Evolutionary conservation across 1,284 basidiomycete genomes (phyloP).

Genomic region (Trametes polyzona): DNA sequence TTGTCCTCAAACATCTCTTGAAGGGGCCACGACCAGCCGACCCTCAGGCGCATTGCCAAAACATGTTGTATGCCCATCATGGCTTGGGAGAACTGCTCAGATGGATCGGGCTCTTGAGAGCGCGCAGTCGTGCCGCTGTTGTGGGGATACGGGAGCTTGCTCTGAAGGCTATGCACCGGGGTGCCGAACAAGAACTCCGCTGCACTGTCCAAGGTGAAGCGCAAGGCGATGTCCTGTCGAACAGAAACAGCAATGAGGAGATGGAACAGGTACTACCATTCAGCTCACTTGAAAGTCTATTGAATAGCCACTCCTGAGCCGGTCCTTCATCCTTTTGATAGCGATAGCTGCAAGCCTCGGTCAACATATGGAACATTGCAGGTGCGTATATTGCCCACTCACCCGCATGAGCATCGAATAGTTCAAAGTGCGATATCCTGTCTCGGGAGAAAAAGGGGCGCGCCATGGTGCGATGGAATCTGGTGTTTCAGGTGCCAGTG

Average conservation of each 20-base stretch:
- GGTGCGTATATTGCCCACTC: conserved; percentile 12
- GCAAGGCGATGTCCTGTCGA: conserved; percentile 32
- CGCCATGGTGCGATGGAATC: too few species aligned
- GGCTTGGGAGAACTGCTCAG: conserved; percentile 42
- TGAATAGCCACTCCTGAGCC: background rate
- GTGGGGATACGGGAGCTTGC: conserved; percentile 34
- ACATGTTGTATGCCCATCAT: conserved; percentile 42
- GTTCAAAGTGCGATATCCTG: conserved; percentile 6
- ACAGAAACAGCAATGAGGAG: background rate
- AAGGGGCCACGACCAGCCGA: conserved; percentile 34
- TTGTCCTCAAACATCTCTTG: conserved; percentile 16
- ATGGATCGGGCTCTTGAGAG: conserved; percentile 1
- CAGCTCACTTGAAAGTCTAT: conserved; percentile 7
- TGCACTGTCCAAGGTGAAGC: conserved; percentile 42
- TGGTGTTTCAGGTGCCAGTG: too few species aligned
- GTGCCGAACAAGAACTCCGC: conserved; percentile 43
- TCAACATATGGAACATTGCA: background rate
- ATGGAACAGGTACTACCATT: background rate
- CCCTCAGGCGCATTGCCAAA: conserved; percentile 35
- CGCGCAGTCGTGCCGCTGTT: background rate
- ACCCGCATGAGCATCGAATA: conserved; percentile 8
- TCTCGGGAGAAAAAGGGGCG: conserved; percentile 5
- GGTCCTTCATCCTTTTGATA: conserved; percentile 5
- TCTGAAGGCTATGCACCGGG: conserved; percentile 35
- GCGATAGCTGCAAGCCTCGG: background rate